These are phyloP conservation scores for Torulaspora microellipsoides DNA, from an alignment of 805 yeast species.

Conservation along the genomic window DNA sequence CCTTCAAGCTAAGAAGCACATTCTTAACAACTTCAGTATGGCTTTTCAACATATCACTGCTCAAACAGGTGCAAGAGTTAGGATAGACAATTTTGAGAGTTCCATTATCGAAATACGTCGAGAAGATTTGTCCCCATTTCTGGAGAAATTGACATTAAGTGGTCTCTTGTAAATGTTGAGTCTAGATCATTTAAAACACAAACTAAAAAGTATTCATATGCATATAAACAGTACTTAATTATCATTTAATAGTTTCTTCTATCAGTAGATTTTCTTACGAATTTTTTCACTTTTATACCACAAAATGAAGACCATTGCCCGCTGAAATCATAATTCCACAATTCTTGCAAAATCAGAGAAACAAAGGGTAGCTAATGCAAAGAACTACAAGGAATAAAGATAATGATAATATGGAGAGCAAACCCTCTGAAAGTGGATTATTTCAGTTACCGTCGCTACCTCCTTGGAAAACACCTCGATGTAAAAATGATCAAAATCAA, in stretches of 20 bases:
- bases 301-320: too few species aligned
- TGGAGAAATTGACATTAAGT: conserved; percentile 76
- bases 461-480: conserved; percentile 27
- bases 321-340: too few species aligned
- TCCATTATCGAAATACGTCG: conserved; percentile 84
- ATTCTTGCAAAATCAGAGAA: neutral
- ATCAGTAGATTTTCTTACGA: too few species aligned
- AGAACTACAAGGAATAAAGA: neutral
- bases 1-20: conserved; percentile 37
- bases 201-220: too few species aligned
- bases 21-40: conserved; percentile 77
- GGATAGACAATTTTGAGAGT: conserved; percentile 92
- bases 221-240: too few species aligned
- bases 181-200: too few species aligned
- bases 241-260: too few species aligned
- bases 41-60: conserved; percentile 88
- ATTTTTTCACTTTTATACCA: too few species aligned
- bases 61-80: conserved; percentile 79
- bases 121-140: conserved; percentile 82
- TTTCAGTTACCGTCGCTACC: conserved; percentile 29
- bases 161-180: conserved; percentile 43
- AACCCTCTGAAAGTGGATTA: neutral
- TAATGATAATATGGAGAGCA: neutral
- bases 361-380: neutral
- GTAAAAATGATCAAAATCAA: conserved; percentile 8